phyloP scores from a whole-genome alignment of 208 protist species.

The Leishmania gerbilli region DNA sequence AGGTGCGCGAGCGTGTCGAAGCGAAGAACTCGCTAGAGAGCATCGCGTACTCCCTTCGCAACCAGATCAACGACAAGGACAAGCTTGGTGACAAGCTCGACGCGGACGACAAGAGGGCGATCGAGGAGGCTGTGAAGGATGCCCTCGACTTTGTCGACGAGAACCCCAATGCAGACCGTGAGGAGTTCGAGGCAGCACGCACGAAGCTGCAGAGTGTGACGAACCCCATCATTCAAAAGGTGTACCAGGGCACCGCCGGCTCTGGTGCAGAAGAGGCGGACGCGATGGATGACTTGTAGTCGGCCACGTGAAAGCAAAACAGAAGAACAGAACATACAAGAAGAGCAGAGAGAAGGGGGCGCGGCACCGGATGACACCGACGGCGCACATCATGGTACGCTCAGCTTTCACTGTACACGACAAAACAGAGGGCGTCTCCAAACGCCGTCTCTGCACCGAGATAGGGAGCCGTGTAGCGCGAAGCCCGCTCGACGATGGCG shows the following conservation, averaged over 20 bases:
- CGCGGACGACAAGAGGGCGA: slow-evolving; percentile 89
- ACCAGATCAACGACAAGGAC: slow-evolving; percentile 94
- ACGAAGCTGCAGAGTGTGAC: slow-evolving; percentile 94
- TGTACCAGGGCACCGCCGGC: slow-evolving; percentile 60
- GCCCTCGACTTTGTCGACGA: slow-evolving; percentile 95
- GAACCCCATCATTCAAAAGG: slow-evolving; percentile 96
- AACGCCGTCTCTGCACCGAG: not conserved
- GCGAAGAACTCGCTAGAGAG: slow-evolving; percentile 93
- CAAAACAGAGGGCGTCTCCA: not conserved
- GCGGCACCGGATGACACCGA: not conserved
- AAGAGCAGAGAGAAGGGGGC: not conserved
- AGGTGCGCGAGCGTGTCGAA: slow-evolving; percentile 85
- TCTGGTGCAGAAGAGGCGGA: slow-evolving; percentile 38
- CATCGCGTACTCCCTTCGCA: slow-evolving; percentile 96
- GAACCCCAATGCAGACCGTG: slow-evolving; percentile 94
- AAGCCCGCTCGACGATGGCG: not conserved
- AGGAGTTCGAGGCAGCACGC: slow-evolving; percentile 92
- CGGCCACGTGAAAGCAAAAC: not conserved
- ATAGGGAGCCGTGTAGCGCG: no score
- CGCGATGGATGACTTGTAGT: slow-evolving; percentile 83
- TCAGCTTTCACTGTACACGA: not conserved
- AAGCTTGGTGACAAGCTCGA: slow-evolving; percentile 91
- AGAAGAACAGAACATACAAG: not conserved
- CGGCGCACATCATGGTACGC: not conserved
- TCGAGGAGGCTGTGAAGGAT: slow-evolving; percentile 89